Conservation (phyloP, 1,284 basidiomycete species). For the Heimioporus punctisporus region DNA sequence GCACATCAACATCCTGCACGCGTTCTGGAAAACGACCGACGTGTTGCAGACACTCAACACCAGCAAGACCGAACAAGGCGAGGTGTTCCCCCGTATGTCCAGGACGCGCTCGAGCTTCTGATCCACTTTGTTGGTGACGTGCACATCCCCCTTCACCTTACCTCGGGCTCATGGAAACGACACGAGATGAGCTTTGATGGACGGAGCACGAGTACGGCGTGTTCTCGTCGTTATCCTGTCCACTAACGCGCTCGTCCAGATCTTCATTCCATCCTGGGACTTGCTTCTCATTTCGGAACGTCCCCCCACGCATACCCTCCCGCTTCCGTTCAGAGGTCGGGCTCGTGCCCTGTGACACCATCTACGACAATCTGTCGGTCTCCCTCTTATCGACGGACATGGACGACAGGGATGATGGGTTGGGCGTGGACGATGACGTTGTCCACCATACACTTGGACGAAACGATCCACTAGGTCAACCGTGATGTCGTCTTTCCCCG, state of each 20-base stretch:
- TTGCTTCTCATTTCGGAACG: conserved; percentile 78
- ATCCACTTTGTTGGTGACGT: conserved; percentile 92
- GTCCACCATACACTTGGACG: conserved; percentile 85
- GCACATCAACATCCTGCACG: conserved; percentile 70
- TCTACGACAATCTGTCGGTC: conserved; percentile 67
- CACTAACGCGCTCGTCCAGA: conserved; percentile 53
- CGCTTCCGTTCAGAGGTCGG: conserved; percentile 75
- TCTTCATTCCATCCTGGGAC: conserved; percentile 90
- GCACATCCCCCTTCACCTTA: conserved; percentile 77
- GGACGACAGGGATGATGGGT: conserved; percentile 12
- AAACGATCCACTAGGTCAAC: conserved; percentile 72
- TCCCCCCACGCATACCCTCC: conserved; percentile 72
- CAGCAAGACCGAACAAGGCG: too few species aligned
- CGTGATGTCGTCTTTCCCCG: conserved; percentile 82
- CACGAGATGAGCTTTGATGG: conserved; percentile 71
- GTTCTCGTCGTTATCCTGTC: not conserved
- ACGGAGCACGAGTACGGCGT: conserved; percentile 59
- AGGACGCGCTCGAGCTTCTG: conserved; percentile 79
- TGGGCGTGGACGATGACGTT: conserved; percentile 55
- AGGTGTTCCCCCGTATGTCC: conserved; percentile 17
- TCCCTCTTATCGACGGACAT: conserved; percentile 17
- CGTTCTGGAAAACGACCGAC: conserved; percentile 71
- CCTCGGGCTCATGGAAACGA: conserved; percentile 86
- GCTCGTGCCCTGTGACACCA: conserved; percentile 71
- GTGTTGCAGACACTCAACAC: conserved; percentile 53